Base-by-base conservation (phyloP, 345 rosid genomes). In the Gossypium rotundifolium region DNA sequence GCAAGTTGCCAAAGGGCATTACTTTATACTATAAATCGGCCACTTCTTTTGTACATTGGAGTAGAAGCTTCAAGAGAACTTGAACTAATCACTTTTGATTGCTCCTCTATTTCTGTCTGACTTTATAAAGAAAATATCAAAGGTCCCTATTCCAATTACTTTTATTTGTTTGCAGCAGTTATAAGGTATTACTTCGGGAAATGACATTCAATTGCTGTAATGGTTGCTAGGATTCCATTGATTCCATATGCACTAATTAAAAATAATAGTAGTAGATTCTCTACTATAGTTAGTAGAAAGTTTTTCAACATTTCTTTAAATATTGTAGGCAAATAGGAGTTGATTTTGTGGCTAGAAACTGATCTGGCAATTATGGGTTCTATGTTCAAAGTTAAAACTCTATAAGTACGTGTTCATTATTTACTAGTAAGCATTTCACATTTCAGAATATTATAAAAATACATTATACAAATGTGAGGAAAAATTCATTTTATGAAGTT, bases 51-150 rank as follows among this genome's bases (percentile, higher is more conserved):
- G 40, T 0, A 33, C 40, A 33, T 33, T 33, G 40, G 40, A 64
- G 46, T 29, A 55, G 73, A 72, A 68, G 45, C 72, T 53, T 65
- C 63, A 2, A 20, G 45, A 54, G 64, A 65, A 14, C 13, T 73
- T 20, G 20, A 23, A n/a, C 18, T 53, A 3, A 13, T 61, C 44
- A 17, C 54, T 75, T 33, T 33, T 33, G 40, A 33, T 33, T 33
- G 40, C 40, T 33, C 5, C 40, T 33, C 0, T 33, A 33, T 33
- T 33, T 33, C 40, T 25, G 6, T 40, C 27, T 70, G 48, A 54
- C 27, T 33, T 11, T 4, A 18, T 5, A 33, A 33, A 9, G 7
- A 45, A 74, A 79, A 79, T 64, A 74, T 75, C 70, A 10, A 44
- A 27, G 25, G 51, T 14, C 51, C 57, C 5, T 58, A 38, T 48